These are phyloP conservation scores for Epichloe baconii DNA, from an alignment of 2,329 filamentous ascomycete genomes.

Conservation along the genomic window DNA sequence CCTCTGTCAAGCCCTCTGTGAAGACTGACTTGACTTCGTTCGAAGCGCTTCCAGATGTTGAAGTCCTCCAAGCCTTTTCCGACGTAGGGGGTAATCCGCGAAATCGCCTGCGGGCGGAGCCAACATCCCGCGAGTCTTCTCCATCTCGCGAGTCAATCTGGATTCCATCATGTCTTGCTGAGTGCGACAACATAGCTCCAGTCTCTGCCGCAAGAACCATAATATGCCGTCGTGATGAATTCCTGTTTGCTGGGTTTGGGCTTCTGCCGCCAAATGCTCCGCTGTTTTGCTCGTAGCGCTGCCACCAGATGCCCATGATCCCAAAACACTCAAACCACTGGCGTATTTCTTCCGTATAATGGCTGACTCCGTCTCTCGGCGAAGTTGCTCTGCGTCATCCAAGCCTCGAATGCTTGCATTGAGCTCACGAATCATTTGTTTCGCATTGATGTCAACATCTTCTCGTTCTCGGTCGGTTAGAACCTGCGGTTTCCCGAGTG, in stretches of 20 bases:
- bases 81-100: constrained; percentile 17
- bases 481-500: constrained; percentile 34
- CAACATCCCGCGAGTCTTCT: constrained; percentile 77
- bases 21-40: constrained; percentile 9
- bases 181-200: constrained; percentile 64
- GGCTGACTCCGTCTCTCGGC: constrained; percentile 60
- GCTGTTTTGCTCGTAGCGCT: constrained; percentile 33
- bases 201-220: constrained; percentile 62
- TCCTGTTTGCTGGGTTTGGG: constrained; percentile 49
- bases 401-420: constrained; percentile 70
- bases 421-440: constrained; percentile 72
- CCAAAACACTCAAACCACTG: constrained; percentile 48
- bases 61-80: constrained; percentile 4
- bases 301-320: constrained; percentile 53
- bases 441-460: constrained; percentile 76
- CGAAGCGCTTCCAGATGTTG: constrained; percentile 3
- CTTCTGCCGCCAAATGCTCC: constrained; percentile 64
- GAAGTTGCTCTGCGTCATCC: constrained; percentile 68
- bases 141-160: constrained; percentile 67
- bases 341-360: constrained; percentile 60
- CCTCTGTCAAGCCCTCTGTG: constrained; percentile 52
- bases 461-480: constrained; percentile 75
- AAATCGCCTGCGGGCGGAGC: constrained; percentile 20
- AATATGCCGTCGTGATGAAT: constrained; percentile 71
- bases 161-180: constrained; percentile 93